Conservation (phyloP, 768 basidiomycete genomes). For the Pisolithus microcarpus region DNA sequence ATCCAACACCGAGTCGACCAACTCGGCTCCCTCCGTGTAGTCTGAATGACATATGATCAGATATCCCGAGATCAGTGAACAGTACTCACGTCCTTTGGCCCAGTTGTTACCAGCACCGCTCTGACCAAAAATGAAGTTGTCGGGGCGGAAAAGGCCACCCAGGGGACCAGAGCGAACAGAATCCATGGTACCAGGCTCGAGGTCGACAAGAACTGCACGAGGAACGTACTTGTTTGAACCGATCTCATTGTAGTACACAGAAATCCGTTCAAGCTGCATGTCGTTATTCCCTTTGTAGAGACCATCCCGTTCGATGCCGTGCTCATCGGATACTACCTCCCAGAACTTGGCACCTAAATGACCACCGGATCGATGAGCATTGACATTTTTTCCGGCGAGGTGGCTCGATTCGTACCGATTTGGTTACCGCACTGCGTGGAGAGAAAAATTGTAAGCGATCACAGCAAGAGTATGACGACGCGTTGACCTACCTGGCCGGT, state of each 20-base stretch:
- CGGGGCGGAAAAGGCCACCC: slow-evolving; percentile 90
- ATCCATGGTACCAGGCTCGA: slow-evolving; percentile 97
- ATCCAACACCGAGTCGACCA: slow-evolving; percentile 96
- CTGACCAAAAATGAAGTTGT: slow-evolving; percentile 98
- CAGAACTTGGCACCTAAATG: slow-evolving; percentile 83
- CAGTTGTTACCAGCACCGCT: slow-evolving; percentile 99
- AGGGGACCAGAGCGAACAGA: slow-evolving; percentile 86
- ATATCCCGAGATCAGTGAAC: not conserved
- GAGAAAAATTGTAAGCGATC: slow-evolving; percentile 24
- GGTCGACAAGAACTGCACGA: slow-evolving; percentile 93
- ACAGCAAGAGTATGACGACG: not conserved
- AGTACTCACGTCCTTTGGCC: slow-evolving; percentile 94
- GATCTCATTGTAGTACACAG: slow-evolving; percentile 97
- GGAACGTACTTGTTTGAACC: slow-evolving; percentile 97
- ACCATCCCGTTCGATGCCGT: slow-evolving; percentile 92
- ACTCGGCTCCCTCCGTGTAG: slow-evolving; percentile 95
- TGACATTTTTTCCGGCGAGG: slow-evolving; percentile 7
- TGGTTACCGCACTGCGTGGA: slow-evolving; percentile 89
- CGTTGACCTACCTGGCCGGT: slow-evolving; percentile 79
- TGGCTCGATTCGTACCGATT: slow-evolving; percentile 62
- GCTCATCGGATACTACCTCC: slow-evolving; percentile 98
- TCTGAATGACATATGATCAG: slow-evolving; percentile 22
- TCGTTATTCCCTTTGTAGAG: slow-evolving; percentile 90
- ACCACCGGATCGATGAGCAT: slow-evolving; percentile 15
- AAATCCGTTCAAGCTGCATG: slow-evolving; percentile 94